Percentiles rank a stretch among this genome's conserved stretches.
Evolutionary conservation across 306 rosid species (phyloP).

Genomic region (Prunus padus): DNA sequence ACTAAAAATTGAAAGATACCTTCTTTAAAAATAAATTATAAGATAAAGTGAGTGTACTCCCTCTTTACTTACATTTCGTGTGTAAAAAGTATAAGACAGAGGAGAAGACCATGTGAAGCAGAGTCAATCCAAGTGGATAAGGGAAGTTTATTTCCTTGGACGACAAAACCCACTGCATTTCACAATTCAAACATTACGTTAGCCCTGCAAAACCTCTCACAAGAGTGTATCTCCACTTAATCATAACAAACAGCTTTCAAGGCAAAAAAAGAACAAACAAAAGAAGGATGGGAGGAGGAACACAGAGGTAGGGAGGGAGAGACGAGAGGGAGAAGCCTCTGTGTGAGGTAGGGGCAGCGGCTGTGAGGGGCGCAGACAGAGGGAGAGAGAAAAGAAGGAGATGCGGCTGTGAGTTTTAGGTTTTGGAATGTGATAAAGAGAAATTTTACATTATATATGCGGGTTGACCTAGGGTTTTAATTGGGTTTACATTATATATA

Average conservation of each 20-base stretch:
- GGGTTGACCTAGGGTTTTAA: too few species aligned
- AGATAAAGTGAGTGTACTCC: conserved; percentile 7
- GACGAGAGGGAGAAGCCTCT: too few species aligned
- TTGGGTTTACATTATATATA: too few species aligned
- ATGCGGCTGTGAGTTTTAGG: too few species aligned
- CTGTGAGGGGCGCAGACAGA: too few species aligned
- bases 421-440: too few species aligned
- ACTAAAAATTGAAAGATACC: neutral
- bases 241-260: neutral
- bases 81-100: conserved; percentile 78
- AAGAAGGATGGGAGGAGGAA: too few species aligned
- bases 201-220: conserved; percentile 23
- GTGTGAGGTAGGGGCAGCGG: too few species aligned
- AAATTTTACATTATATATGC: too few species aligned
- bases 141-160: conserved; percentile 98
- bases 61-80: conserved; percentile 74
- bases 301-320: too few species aligned
- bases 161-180: conserved; percentile 92
- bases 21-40: conserved; percentile 15
- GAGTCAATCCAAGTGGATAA: conserved; percentile 93
- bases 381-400: too few species aligned
- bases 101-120: conserved; percentile 97
- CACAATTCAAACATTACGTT: conserved; percentile 26
- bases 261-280: neutral
- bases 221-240: neutral